A percentile compares a stretch with the other conserved stretches of the same genome.
phyloP scores from a whole-genome alignment of 495 filamentous ascomycete species.

The Trypethelium eluteriae region DNA sequence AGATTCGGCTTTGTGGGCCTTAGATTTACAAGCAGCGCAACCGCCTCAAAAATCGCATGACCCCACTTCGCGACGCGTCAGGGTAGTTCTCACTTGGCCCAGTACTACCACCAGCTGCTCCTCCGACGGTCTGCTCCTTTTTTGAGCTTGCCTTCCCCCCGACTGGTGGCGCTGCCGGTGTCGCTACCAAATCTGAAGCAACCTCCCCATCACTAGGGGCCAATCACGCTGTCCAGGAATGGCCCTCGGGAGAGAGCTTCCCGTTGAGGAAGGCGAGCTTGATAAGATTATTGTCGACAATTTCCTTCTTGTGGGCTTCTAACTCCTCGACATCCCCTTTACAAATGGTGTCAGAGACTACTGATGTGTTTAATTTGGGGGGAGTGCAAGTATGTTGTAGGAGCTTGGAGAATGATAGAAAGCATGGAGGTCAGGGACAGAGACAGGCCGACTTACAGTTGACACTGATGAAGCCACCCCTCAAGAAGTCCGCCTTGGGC shows the following conservation, averaged over 20 bases:
- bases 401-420: too few relatives aligned
- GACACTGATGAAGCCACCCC: conserved; percentile 24
- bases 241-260: not conserved
- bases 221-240: not conserved
- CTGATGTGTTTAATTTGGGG: too few relatives aligned
- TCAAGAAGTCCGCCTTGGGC: conserved; percentile 21
- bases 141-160: not conserved
- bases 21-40: not conserved
- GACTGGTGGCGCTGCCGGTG: not conserved
- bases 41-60: not conserved
- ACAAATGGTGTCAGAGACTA: not conserved
- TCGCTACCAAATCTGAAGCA: not conserved
- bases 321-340: conserved; percentile 21
- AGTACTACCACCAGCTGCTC: too few relatives aligned
- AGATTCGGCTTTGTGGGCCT: not conserved
- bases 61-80: not conserved
- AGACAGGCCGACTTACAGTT: conserved; percentile 20
- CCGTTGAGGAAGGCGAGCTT: conserved; percentile 5
- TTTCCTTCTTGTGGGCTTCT: conserved; percentile 11
- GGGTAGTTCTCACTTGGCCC: too few relatives aligned
- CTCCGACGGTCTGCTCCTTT: too few relatives aligned
- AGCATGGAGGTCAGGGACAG: not conserved
- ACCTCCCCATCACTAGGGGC: not conserved
- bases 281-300: conserved; percentile 6
- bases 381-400: too few relatives aligned